Base-by-base conservation (phyloP, 1,284 basidiomycete species). In the Ganoderma sinense region DNA sequence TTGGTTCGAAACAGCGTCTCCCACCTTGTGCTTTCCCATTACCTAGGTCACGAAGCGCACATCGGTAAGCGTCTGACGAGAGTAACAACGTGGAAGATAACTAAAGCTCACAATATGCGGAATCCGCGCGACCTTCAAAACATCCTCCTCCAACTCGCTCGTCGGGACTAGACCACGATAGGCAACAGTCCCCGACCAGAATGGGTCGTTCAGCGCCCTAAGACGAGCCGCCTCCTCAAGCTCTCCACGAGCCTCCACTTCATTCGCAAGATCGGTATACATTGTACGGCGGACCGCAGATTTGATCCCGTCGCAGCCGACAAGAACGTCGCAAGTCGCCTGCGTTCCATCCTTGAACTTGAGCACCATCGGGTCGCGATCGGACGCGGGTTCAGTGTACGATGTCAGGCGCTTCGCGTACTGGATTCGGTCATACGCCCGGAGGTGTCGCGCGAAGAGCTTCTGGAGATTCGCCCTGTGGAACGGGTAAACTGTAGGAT, bases 261-360 rank as follows among this genome's bases (percentile, higher is more conserved):
- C 60, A 1, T 67, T 64, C 16, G 73, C 74, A 11, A 75, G 51
- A 23, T 59, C 45, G 16, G 66, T 40, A 56, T 64, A 78, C 75
- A 87, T 78, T 11, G 73, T 71, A 43, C 72, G 69, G 39, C 87
- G 82, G 13, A 86, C 84, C 14, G 78, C 77, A 0, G 86, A 88
- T 69, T 84, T 86, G 58, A 88, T 74, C 10, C 85, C 85, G 69
- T 86, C 85, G 10, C 82, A 80, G 7, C 84, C 85, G 51, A 87
- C 75, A 16, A 87, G 78, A 20, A 85, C 65, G 70, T 86, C 84
- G 70, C 84, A 86, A 0, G 74, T 75, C 1, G 80, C 78, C 0
- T 72, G 78, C 0, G 79, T 75, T 0, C 84, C 84, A 65, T 86
- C 82, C 29, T 76, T 74, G 71, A 86, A 86, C 8, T 66, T 39